Base-by-base conservation (phyloP, 2,329 filamentous ascomycete species). In the Pseudodiploospora longispora region DNA sequence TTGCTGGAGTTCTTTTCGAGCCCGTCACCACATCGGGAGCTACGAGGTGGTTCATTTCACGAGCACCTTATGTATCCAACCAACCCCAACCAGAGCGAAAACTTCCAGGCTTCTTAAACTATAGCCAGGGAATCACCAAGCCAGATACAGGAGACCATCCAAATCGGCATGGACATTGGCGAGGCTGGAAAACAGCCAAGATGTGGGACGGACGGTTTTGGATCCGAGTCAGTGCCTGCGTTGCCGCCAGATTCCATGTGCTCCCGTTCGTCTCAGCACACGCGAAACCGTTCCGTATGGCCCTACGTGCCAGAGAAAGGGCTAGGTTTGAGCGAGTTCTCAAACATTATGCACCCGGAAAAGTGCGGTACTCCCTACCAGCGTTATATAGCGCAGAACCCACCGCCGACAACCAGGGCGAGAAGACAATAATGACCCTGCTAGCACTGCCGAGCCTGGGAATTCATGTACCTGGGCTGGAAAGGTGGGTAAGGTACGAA, bases 161-260 rank as follows among this genome's bases (percentile, higher is more conserved):
- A 5, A 37, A 30, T 10, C 50, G 49, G 6, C 46, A 46, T 29
- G 38, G 30, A 10, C 41, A 46, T 30, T 54, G 67, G 62, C 47
- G 52, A 6, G 54, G 52, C 28, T 67, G 62, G 61, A 61, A 57
- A 38, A 55, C 50, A 19, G 51, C 55, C 9, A 57, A 58, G 38
- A 57, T 74, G 43, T 84, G 72, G 64, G 80, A 84, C 57, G 75
- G 77, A 0, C 75, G 80, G 2, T 83, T 73, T 59, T 84, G 80
- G 80, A 60, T 82, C 10, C 66, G 70, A 10, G 44, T 79, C 7
- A 59, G 61, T 19, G 61, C 68, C 38, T 67, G 69, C 5, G 59
- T 70, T 6, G 67, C 67, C 3, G 64, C 63, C 40, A 57, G 58
- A 10, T 60, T 75, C 10, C 56, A 63, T 12, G 49, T 80, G 2